Evolutionary conservation across 2,329 filamentous ascomycete genomes (phyloP), one percentile per base, ranked within the genome.

Genomic region (Cucurbitaria berberidis): DNA sequence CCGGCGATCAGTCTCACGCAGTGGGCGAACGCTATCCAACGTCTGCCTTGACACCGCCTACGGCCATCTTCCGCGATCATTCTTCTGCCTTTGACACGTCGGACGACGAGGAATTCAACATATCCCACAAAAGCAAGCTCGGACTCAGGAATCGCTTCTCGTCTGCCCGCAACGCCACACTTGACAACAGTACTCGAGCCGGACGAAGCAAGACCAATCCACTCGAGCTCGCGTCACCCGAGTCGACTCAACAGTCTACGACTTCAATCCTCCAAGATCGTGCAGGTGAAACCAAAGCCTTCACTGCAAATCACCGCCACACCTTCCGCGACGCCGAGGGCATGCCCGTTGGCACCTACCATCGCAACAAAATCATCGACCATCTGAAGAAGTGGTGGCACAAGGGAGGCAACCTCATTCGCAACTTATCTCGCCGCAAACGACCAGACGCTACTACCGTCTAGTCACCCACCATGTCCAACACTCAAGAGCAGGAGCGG

Each of bases 1-100:
- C 48, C 51, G 57, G 59, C 24, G 67, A 70, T 51, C 60, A 65
- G 32, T 48, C 67, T 44, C 70, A 75, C 63, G 74, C 72, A 45
- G 74, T 75, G 24, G 79, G 80, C 35, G 80, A 81, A 51, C 77
- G 80, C 22, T 82, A 82, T 60, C 80, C 80, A 22, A 80, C 77
- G 9, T 78, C 77, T 45, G 75, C 74, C 41, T 67, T 81, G 27
- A 76, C 73, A 16, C 76, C 78, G 38, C 79, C 80, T 10, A 62
- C 68, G 27, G 59, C 60, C 16, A 63, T 66, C 55, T 63, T 66
- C 51, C 53, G 62, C 24, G 64, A 68, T 27, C 54, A 67, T 42
- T 58, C 67, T 38, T 66, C 65, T 34, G 40, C 53, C 16, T 66
- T 62, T 16, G 62, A 69, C 32, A 63, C 51, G 5, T 69, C 64